Evolutionary conservation across 2,329 filamentous ascomycete genomes (phyloP).

Genomic region (Camillea tinctor): DNA sequence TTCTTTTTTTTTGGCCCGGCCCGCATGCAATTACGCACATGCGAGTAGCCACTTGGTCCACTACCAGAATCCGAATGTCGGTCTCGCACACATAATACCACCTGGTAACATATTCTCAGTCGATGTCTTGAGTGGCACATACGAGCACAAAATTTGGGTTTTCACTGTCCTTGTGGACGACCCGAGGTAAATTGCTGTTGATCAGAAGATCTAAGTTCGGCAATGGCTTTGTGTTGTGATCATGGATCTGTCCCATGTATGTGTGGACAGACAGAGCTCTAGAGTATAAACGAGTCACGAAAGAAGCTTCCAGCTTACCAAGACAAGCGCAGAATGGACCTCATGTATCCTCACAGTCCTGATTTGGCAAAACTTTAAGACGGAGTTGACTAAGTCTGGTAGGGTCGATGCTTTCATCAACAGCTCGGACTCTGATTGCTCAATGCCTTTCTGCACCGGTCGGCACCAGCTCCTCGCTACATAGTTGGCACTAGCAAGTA

Average conservation of each 20-base stretch:
- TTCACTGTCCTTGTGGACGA: background rate
- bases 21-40: conserved; percentile 24
- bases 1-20: conserved; percentile 5
- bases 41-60: conserved; percentile 18
- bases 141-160: background rate
- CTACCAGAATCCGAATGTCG: conserved; percentile 7
- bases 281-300: conserved; percentile 2
- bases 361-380: conserved; percentile 15
- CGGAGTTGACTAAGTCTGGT: conserved; percentile 6
- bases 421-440: conserved; percentile 12
- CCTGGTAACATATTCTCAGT: background rate
- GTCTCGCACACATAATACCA: background rate
- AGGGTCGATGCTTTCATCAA: conserved; percentile 2
- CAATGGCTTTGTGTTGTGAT: background rate
- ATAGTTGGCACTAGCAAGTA: conserved; percentile 15
- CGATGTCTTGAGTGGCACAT: background rate
- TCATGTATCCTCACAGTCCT: conserved; percentile 11
- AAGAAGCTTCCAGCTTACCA: background rate
- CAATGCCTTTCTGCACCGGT: conserved; percentile 10
- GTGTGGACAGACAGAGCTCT: background rate
- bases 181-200: background rate
- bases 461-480: conserved; percentile 15
- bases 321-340: conserved; percentile 1
- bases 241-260: background rate
- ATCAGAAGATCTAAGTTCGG: background rate